Evolutionary conservation across 306 rosid genomes (phyloP).

Genomic region (Citrullus colocynthis): DNA sequence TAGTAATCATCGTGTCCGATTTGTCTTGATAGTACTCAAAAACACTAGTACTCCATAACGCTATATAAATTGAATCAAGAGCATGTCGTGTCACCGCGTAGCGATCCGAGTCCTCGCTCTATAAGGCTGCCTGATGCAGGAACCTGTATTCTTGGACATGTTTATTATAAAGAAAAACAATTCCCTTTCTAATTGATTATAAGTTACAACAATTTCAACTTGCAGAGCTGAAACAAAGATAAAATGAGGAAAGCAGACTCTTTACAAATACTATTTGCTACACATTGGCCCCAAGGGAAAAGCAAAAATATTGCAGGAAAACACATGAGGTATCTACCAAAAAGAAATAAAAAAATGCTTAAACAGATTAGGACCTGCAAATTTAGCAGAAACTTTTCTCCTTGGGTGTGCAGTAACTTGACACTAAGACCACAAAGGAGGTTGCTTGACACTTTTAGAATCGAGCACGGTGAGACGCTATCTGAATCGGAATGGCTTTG

Average conservation of each 20-base stretch:
- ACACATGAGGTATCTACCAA: not conserved
- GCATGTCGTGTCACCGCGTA: not conserved
- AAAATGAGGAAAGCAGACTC: not conserved
- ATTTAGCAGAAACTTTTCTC: constrained; percentile 1
- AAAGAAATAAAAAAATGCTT: not conserved
- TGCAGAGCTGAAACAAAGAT: not conserved
- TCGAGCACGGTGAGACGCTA: not conserved
- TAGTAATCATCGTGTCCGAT: not conserved
- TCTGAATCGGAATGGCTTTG: not conserved
- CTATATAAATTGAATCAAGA: not conserved
- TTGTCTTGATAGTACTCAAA: not conserved
- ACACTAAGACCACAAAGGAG: not conserved
- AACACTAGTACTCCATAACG: not conserved
- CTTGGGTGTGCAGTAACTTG: not conserved
- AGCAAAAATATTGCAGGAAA: constrained; percentile 5
- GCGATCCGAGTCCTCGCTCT: not conserved
- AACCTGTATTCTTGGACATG: not conserved
- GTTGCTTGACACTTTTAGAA: not conserved
- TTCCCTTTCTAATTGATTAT: not conserved
- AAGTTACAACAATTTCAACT: not conserved
- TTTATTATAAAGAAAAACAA: not conserved
- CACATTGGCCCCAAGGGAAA: constrained; percentile 7
- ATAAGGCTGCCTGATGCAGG: not conserved
- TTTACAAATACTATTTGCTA: not conserved
- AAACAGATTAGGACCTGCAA: not conserved